Base-by-base conservation (phyloP, 257 asterid species). In the Rehmannia glutinosa region DNA sequence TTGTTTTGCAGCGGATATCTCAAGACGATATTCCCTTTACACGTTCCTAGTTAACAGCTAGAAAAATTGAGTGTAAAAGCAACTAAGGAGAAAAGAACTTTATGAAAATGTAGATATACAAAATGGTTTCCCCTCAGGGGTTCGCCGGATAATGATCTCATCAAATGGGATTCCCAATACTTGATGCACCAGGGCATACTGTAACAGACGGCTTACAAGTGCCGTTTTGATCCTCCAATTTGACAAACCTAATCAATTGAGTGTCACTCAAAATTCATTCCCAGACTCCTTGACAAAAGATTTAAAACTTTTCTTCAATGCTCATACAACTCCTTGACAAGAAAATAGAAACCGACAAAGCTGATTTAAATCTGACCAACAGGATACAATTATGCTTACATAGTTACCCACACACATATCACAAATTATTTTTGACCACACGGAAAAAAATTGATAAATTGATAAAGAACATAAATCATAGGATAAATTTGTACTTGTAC, bases 71-170 rank as follows among this genome's bases (percentile, higher is more conserved):
- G 19, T 38, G 45, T 21, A 30, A 35, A 35, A 43, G 27, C 42
- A 69, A 39, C 27, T 49, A 53, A 1, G 28, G 35, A 53, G 27
- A 24, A 24, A 28, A 27, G 57, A 12, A 60, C n/a, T 33, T 9
- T 2, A 17, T 42, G 13, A 64, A 68, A 9, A 36, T 53, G 27
- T 46, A 10, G 8, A 2, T 9, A 65, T 85, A 90, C 87, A 59
- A 73, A 76, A 91, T 2, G 96, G 96, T 76, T 91, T 91, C 17
- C 97, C 96, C 81, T 88, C 87, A 9, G 68, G 68, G 24, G 95
- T 91, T 63, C 92, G 83, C 28, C 53, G 46, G 75, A 86, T 83
- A 20, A 61, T 50, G 67, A 88, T 86, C 50, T 78, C 65, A 43
- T 83, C 74, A 69, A 82, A 81, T 50, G 96, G 85, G 59, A 91